A percentile compares a stretch with the other conserved stretches of the same genome.
phyloP scores from a whole-genome alignment of 768 basidiomycete genomes.

The Coprinellus micaceus region DNA sequence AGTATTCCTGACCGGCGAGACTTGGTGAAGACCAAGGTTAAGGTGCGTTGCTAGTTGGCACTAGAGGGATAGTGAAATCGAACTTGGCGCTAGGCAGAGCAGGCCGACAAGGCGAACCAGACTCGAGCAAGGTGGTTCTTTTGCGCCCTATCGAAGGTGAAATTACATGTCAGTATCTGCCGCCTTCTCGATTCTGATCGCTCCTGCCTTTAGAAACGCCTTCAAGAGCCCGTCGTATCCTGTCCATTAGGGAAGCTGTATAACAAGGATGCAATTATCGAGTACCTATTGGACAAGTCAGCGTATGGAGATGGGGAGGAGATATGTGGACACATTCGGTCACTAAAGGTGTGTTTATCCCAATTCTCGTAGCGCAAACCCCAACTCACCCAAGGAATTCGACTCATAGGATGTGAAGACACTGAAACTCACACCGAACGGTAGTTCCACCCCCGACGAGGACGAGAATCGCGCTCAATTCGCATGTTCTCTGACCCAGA shows the following conservation, averaged over 20 bases:
- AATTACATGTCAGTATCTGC: too few relatives aligned
- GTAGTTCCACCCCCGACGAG: slow-evolving; percentile 41
- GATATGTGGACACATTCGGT: slow-evolving; percentile 90
- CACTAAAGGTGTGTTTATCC: slow-evolving; percentile 67
- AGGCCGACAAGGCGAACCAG: slow-evolving; percentile 89
- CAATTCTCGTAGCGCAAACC: not conserved
- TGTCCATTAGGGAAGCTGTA: slow-evolving; percentile 93
- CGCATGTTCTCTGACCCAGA: slow-evolving; percentile 86
- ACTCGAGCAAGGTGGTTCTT: slow-evolving; percentile 86
- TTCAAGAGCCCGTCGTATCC: slow-evolving; percentile 86
- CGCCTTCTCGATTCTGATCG: too few relatives aligned
- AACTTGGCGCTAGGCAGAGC: slow-evolving; percentile 52
- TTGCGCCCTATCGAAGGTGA: slow-evolving; percentile 92
- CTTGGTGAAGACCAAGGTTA: slow-evolving; percentile 67
- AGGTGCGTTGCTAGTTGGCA: slow-evolving; percentile 38
- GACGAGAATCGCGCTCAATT: slow-evolving; percentile 58
- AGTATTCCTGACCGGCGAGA: slow-evolving; percentile 84
- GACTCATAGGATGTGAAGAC: slow-evolving; percentile 74
- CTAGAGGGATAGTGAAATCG: not conserved
- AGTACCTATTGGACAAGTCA: slow-evolving; percentile 79
- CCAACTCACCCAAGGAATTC: not conserved
- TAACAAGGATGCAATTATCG: slow-evolving; percentile 92
- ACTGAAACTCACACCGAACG: slow-evolving; percentile 75
- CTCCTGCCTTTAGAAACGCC: slow-evolving; percentile 51
- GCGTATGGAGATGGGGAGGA: slow-evolving; percentile 88